A percentile compares a stretch with the other conserved stretches of the same genome.
These are phyloP conservation scores for Aspergillus conjunctus DNA, from an alignment of 495 filamentous ascomycete genomes.

Conservation along the genomic window DNA sequence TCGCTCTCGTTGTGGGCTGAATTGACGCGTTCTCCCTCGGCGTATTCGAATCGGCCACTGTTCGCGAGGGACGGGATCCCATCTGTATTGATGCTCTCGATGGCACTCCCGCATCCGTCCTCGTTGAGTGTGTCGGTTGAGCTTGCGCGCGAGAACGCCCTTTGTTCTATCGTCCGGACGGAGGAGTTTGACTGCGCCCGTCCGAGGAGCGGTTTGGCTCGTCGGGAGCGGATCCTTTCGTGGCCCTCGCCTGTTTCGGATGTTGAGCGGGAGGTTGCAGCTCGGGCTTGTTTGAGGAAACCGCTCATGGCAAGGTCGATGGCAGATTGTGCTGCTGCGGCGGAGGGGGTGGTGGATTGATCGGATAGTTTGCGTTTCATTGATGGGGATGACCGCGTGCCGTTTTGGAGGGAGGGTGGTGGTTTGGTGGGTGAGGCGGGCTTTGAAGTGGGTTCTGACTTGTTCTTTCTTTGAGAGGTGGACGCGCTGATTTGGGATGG, in stretches of 20 bases:
- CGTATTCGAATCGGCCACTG: conserved; percentile 38
- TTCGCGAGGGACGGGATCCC: conserved; percentile 39
- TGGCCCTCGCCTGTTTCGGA: conserved; percentile 22
- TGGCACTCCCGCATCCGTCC: conserved; percentile 50
- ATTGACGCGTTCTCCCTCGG: conserved; percentile 24
- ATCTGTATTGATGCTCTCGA: conserved; percentile 42
- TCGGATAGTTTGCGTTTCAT: conserved; percentile 25
- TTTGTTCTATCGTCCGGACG: conserved; percentile 24
- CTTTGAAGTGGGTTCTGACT: conserved; percentile 22
- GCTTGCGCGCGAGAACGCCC: conserved; percentile 48
- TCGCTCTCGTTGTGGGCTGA: conserved; percentile 31
- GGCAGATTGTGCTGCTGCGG: conserved; percentile 27
- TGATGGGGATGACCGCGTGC: neutral
- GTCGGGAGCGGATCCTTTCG: conserved; percentile 25
- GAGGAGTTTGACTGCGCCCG: conserved; percentile 49
- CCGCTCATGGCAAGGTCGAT: conserved; percentile 44
- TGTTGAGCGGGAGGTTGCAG: conserved; percentile 36
- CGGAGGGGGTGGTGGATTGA: conserved; percentile 18
- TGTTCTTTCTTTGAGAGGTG: conserved; percentile 33
- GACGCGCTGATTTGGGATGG: conserved; percentile 23
- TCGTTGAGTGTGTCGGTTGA: conserved; percentile 59
- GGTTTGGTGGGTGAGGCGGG: conserved; percentile 7
- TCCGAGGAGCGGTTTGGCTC: conserved; percentile 51
- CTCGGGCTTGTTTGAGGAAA: conserved; percentile 46
- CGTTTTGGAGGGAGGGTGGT: neutral